Percentiles rank a stretch among this genome's conserved stretches.
phyloP scores from a whole-genome alignment of 345 rosid species.

The Hypericum perforatum region DNA sequence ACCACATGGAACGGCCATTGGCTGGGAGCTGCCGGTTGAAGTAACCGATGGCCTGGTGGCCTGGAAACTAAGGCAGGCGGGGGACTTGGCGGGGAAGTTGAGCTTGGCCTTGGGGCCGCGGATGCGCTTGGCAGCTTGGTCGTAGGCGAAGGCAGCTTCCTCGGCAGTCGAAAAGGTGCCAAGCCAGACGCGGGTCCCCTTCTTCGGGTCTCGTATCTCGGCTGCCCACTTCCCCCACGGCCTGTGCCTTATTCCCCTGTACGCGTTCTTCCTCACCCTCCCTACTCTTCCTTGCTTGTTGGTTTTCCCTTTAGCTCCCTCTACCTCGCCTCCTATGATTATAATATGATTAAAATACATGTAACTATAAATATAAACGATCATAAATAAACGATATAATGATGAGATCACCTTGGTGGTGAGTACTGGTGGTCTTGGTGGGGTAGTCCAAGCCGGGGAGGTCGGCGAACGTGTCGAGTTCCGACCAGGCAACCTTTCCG shows the following conservation, averaged over 20 bases:
- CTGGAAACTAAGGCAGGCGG: too few species aligned
- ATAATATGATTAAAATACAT: constrained; percentile 4
- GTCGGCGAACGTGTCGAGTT: constrained; percentile 42
- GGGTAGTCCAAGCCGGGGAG: constrained; percentile 32
- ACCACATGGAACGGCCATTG: too few species aligned
- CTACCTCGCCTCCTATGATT: constrained; percentile 9
- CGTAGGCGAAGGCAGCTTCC: constrained; percentile 88
- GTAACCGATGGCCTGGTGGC: too few species aligned
- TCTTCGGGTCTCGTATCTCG: constrained; percentile 77
- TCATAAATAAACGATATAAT: too few species aligned
- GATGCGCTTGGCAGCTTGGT: constrained; percentile 77
- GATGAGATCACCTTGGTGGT: constrained; percentile 6
- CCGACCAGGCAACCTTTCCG: constrained; percentile 55
- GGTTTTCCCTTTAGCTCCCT: constrained; percentile 4
- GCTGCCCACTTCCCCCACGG: constrained; percentile 99
- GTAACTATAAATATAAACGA: too few species aligned
- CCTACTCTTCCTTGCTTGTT: constrained; percentile 12
- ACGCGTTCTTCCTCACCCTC: constrained; percentile 61
- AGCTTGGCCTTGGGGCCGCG: constrained; percentile 51
- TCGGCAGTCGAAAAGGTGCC: constrained; percentile 81
- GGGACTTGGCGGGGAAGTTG: too few species aligned
- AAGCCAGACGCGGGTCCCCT: constrained; percentile 87
- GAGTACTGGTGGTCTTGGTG: not conserved
- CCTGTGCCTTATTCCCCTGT: constrained; percentile 82
- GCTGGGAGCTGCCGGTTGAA: too few species aligned